phyloP scores from a whole-genome alignment of 805 yeast genomes.

The Yarrowia sp. region DNA sequence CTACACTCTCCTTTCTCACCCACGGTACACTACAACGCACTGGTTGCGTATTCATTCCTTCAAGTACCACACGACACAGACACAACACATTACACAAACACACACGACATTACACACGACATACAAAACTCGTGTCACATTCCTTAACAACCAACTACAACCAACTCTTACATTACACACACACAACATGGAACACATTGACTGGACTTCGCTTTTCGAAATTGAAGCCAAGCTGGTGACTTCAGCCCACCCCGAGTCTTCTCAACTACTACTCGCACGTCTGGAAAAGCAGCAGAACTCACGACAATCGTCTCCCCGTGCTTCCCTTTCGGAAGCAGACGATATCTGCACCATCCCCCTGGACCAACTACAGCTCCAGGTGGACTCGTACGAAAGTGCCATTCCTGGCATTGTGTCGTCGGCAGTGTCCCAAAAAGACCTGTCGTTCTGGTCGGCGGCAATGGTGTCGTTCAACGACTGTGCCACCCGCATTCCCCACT shows the following conservation, averaged over 20 bases:
- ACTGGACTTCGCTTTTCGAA: slow-evolving; percentile 25
- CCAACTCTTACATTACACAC: background rate
- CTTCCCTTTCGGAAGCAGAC: slow-evolving; percentile 2
- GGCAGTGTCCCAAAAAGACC: slow-evolving; percentile 31
- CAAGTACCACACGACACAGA: background rate
- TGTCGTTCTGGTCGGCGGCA: slow-evolving; percentile 41
- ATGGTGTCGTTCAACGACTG: slow-evolving; percentile 38
- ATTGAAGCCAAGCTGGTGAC: slow-evolving; percentile 22
- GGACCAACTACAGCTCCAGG: slow-evolving; percentile 7
- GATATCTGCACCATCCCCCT: slow-evolving; percentile 8
- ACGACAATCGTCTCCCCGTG: slow-evolving; percentile 4
- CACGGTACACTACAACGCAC: background rate
- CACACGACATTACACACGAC: background rate
- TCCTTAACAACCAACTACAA: background rate
- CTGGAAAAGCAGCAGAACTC: slow-evolving; percentile 18
- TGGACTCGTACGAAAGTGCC: slow-evolving; percentile 9
- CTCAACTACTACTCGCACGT: slow-evolving; percentile 10
- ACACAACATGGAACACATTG: slow-evolving; percentile 22
- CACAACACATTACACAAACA: background rate
- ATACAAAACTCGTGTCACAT: background rate
- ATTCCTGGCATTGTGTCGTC: slow-evolving; percentile 9
- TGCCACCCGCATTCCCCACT: slow-evolving; percentile 37
- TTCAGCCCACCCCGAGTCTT: slow-evolving; percentile 9
- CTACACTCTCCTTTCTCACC: slow-evolving; percentile 1
- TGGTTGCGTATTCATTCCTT: slow-evolving; percentile 9